A percentile compares a stretch with the other conserved stretches of the same genome.
Evolutionary conservation across 768 basidiomycete genomes (phyloP).

Genomic region (Cantharellus cinnabarinus): DNA sequence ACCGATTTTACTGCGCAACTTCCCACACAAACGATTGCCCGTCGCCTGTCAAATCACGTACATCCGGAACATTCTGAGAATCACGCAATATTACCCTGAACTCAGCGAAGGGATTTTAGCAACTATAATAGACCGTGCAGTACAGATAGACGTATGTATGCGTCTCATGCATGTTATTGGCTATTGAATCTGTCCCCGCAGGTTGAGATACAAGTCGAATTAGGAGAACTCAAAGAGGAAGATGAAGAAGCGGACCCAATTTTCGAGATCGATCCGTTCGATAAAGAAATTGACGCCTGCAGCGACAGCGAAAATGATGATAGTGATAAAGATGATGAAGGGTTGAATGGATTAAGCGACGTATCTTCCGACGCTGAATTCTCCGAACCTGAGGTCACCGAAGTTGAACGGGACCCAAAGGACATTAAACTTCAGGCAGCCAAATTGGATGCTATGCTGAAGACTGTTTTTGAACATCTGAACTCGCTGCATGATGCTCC

Average conservation of each 20-base stretch:
- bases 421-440: slow-evolving; percentile 72
- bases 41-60: slow-evolving; percentile 67
- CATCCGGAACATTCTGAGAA: slow-evolving; percentile 67
- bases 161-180: neutral
- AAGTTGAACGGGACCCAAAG: slow-evolving; percentile 19
- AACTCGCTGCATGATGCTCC: slow-evolving; percentile 16
- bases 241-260: slow-evolving; percentile 15
- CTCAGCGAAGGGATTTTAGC: slow-evolving; percentile 61
- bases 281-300: slow-evolving; percentile 29
- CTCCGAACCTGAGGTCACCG: slow-evolving; percentile 19
- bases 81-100: slow-evolving; percentile 77
- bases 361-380: slow-evolving; percentile 32
- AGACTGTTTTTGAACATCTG: slow-evolving; percentile 73
- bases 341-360: slow-evolving; percentile 50
- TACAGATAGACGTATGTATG: slow-evolving; percentile 76
- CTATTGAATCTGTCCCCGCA: neutral
- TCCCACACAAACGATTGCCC: slow-evolving; percentile 84
- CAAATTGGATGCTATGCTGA: slow-evolving; percentile 79
- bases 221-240: slow-evolving; percentile 16
- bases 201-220: slow-evolving; percentile 23
- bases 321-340: slow-evolving; percentile 25
- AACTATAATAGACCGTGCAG: slow-evolving; percentile 78
- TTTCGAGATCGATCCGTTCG: slow-evolving; percentile 73
- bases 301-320: slow-evolving; percentile 19
- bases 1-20: slow-evolving; percentile 63